phyloP scores from a whole-genome alignment of 768 basidiomycete genomes.

The Termitomyces sp. region DNA sequence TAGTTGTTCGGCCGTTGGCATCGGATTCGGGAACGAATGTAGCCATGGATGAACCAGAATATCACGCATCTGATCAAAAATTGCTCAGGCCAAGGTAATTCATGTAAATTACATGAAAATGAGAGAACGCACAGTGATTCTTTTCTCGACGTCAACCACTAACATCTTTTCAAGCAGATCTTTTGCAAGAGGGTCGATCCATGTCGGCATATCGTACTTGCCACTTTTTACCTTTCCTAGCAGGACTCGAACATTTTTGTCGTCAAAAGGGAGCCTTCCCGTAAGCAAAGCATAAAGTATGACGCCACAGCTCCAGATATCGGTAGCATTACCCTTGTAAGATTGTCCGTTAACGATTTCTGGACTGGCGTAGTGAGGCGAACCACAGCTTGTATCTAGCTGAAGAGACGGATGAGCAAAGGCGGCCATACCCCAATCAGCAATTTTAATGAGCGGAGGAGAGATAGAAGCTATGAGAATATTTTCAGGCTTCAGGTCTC shows the following conservation, averaged over 20 bases:
- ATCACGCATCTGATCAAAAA: conserved; percentile 64
- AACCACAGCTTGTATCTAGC: conserved; percentile 93
- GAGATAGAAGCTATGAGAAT: conserved; percentile 82
- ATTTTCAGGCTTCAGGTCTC: conserved; percentile 98
- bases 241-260: conserved; percentile 74
- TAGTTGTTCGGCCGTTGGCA: conserved; percentile 14
- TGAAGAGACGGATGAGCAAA: conserved; percentile 82
- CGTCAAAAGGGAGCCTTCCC: conserved; percentile 90
- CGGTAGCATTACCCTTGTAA: conserved; percentile 86
- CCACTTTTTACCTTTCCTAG: conserved; percentile 86
- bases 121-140: conserved; percentile 64
- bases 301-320: conserved; percentile 97
- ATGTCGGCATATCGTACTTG: conserved; percentile 76
- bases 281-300: conserved; percentile 89
- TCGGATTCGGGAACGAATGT: conserved; percentile 19
- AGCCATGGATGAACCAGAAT: conserved; percentile 88
- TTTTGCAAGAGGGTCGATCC: conserved; percentile 77
- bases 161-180: conserved; percentile 87
- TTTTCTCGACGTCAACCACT: conserved; percentile 70
- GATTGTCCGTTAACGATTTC: conserved; percentile 91
- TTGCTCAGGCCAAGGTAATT: background rate
- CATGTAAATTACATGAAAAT: background rate
- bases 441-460: conserved; percentile 88
- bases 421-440: conserved; percentile 98
- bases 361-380: conserved; percentile 94